Evolutionary conservation across 257 asterid genomes (phyloP), one percentile per base, ranked within the genome.

Genomic region (Ilex asprella): DNA sequence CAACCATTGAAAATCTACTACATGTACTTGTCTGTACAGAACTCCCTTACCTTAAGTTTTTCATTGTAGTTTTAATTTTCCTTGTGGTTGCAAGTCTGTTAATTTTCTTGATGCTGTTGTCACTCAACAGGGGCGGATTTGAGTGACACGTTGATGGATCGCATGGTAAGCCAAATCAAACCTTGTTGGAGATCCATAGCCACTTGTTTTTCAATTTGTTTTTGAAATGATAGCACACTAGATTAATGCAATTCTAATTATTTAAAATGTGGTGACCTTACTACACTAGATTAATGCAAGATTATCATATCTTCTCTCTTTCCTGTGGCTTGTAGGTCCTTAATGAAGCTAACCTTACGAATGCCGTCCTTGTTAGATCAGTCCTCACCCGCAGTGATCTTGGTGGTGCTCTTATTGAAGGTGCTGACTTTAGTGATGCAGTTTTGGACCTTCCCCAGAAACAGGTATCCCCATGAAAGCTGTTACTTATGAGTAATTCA

Each of bases 351-450:
- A 92, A 88, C 83, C 82, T 92, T 56, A 84, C 85, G 16, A 92
- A 92, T 64, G 98, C 98, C 10, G 87, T 92, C 74, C 89, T 89
- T 15, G 93, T 74, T 67, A 70, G 98, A 82, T 83, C 97, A 12
- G 97, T 89, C 62, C 82, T 92, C 30, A 89, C 98, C 0, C 86
- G 97, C 10, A 92, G 98, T 69, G 97, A 92, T 83, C 95, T 92
- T 16, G 94, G 88, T 7, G 99, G 91, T 64, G 98, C 97, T 51
- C 73, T 72, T 44, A 82, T 92, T 30, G 88, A 84, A 57, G 97
- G 95, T 72, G 97, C 97, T 59, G 95, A 86, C 74, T 92, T 92
- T 67, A 89, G 97, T 76, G 99, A 92, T 80, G 97, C 99, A 0
- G 95, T 89, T 46, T 15, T 89, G 58, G 97, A 92, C 81, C 89